Conservation (phyloP, 352 stramenopile species). For the Phytopythium sindhum region DNA sequence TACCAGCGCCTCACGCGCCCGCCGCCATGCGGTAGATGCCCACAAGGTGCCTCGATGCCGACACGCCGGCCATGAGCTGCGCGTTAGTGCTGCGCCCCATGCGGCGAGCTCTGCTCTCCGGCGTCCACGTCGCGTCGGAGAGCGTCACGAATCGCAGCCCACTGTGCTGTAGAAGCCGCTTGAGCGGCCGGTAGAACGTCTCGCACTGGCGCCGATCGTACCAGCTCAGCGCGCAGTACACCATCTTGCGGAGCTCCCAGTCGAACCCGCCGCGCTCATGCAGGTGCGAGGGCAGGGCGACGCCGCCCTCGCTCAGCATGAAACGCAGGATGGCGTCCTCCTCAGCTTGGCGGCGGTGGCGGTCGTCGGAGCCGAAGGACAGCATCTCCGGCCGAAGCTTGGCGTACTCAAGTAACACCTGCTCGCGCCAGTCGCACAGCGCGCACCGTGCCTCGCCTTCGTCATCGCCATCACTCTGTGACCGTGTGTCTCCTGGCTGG, state of each 20-base stretch:
- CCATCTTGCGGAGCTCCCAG: constrained; percentile 3
- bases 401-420: constrained; percentile 9
- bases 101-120: no score
- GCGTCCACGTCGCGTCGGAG: constrained; percentile 6
- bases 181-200: constrained; percentile 13
- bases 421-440: constrained; percentile 13
- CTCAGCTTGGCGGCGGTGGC: constrained; percentile 9
- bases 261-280: neutral
- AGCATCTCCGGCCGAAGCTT: constrained; percentile 9
- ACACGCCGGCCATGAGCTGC: constrained; percentile 5
- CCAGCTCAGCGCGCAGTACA: constrained; percentile 15
- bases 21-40: neutral
- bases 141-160: constrained; percentile 7
- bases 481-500: neutral
- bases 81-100: neutral
- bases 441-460: neutral
- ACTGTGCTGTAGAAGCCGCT: neutral
- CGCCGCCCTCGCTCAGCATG: constrained; percentile 10
- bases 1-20: neutral
- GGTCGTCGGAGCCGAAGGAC: constrained; percentile 9
- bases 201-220: constrained; percentile 16
- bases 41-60: neutral
- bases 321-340: constrained; percentile 14
- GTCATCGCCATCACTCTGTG: neutral
- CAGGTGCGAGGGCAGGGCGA: constrained; percentile 2